These are phyloP conservation scores for Neonectria magnoliae DNA, from an alignment of 2,329 filamentous ascomycete species.

Conservation along the genomic window DNA sequence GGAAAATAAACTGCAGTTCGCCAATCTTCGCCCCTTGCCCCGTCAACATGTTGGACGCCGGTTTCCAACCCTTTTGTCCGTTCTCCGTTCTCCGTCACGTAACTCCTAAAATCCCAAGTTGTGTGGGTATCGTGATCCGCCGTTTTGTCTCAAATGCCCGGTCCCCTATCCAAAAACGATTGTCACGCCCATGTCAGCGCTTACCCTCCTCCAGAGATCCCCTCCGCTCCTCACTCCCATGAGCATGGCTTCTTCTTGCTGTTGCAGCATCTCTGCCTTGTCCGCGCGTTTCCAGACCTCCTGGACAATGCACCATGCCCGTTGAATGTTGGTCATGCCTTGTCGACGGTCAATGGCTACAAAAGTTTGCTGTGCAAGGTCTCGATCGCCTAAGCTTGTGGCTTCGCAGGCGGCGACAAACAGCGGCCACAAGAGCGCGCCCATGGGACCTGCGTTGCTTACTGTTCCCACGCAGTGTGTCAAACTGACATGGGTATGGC, in stretches of 20 bases:
- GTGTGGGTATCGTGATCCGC: constrained; percentile 36
- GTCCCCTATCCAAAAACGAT: constrained; percentile 63
- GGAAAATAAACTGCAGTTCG: constrained; percentile 18
- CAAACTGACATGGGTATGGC: constrained; percentile 61
- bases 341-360: constrained; percentile 64
- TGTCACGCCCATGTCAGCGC: constrained; percentile 66
- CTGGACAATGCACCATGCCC: constrained; percentile 68
- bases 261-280: constrained; percentile 40
- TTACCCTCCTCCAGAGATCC: constrained; percentile 67
- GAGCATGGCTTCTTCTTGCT: constrained; percentile 35
- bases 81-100: constrained; percentile 23
- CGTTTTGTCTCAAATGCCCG: constrained; percentile 8
- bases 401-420: constrained; percentile 73
- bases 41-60: constrained; percentile 27
- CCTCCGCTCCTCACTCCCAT: constrained; percentile 36
- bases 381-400: constrained; percentile 58
- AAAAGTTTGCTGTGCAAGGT: constrained; percentile 62
- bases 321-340: constrained; percentile 72
- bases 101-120: constrained; percentile 39
- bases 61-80: constrained; percentile 17
- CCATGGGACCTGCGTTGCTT: constrained; percentile 67
- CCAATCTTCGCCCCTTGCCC: neutral
- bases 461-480: constrained; percentile 66
- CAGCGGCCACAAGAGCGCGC: constrained; percentile 71
- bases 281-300: constrained; percentile 70